These are phyloP conservation scores for Blastobotrys elegans DNA, from an alignment of 1,139 yeast species.

Conservation along the genomic window DNA sequence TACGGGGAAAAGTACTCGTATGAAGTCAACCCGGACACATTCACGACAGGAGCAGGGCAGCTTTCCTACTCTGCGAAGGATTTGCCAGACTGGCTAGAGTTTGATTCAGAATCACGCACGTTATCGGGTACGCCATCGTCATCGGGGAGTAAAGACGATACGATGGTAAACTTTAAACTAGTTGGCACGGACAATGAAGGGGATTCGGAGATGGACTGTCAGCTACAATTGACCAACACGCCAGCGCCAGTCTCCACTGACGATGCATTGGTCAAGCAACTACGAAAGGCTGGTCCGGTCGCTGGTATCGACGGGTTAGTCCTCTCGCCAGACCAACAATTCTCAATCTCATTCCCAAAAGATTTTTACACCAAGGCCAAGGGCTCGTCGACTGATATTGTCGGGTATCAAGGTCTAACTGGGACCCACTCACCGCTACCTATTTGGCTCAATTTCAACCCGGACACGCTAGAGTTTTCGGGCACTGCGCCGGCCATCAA, in stretches of 20 bases:
- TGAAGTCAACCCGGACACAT: slow-evolving; percentile 68
- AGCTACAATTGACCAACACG: slow-evolving; percentile 50
- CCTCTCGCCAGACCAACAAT: slow-evolving; percentile 60
- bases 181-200: slow-evolving; percentile 70
- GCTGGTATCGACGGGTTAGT: slow-evolving; percentile 72
- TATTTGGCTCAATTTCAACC: slow-evolving; percentile 70
- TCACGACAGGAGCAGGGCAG: slow-evolving; percentile 38
- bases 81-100: slow-evolving; percentile 73
- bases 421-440: slow-evolving; percentile 84
- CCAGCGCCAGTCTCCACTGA: slow-evolving; percentile 24
- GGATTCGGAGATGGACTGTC: slow-evolving; percentile 43
- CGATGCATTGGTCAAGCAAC: slow-evolving; percentile 10
- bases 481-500: slow-evolving; percentile 89
- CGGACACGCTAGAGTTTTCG: slow-evolving; percentile 54
- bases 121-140: slow-evolving; percentile 66
- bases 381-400: slow-evolving; percentile 31
- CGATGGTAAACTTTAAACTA: slow-evolving; percentile 43
- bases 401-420: slow-evolving; percentile 80
- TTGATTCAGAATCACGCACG: slow-evolving; percentile 57
- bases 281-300: slow-evolving; percentile 28
- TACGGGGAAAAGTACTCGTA: slow-evolving; percentile 59
- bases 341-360: slow-evolving; percentile 56
- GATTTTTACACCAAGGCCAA: slow-evolving; percentile 47
- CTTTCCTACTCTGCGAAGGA: slow-evolving; percentile 52
- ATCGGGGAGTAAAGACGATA: slow-evolving; percentile 43